A percentile compares a stretch with the other conserved stretches of the same genome.
These are phyloP conservation scores for Mortierella alpina DNA, from an alignment of 192 early-diverging fungal species.

Conservation along the genomic window DNA sequence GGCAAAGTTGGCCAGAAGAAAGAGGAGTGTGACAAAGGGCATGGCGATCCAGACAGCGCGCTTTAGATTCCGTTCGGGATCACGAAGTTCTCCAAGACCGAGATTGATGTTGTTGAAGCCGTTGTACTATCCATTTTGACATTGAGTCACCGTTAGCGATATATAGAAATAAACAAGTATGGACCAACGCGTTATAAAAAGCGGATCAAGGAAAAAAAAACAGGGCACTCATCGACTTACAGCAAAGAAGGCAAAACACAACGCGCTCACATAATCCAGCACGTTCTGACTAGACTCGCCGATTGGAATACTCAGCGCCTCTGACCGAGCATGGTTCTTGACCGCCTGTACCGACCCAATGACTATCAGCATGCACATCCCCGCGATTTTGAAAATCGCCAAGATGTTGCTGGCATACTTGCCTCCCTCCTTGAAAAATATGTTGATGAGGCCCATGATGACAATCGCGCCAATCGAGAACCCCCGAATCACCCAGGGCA, in stretches of 20 bases:
- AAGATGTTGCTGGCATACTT: slow-evolving; percentile 49
- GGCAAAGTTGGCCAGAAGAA: slow-evolving; percentile 53
- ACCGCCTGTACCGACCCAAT: slow-evolving; percentile 43
- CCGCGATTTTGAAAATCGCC: slow-evolving; percentile 45
- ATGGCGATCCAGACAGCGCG: slow-evolving; percentile 47
- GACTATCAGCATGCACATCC: slow-evolving; percentile 46
- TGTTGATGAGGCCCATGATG: slow-evolving; percentile 52
- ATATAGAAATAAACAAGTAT: too few relatives aligned
- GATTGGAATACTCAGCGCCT: slow-evolving; percentile 43
- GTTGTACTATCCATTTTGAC: slow-evolving; percentile 33
- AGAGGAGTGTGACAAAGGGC: slow-evolving; percentile 48
- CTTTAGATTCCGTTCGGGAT: slow-evolving; percentile 49
- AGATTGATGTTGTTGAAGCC: slow-evolving; percentile 60
- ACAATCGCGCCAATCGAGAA: slow-evolving; percentile 39
- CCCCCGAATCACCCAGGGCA: slow-evolving; percentile 24
- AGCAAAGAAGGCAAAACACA: slow-evolving; percentile 54
- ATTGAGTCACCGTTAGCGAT: not conserved
- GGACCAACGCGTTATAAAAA: too few relatives aligned
- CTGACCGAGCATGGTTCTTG: slow-evolving; percentile 42
- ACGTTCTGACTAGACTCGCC: slow-evolving; percentile 36
- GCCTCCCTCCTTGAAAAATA: slow-evolving; percentile 56
- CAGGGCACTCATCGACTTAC: slow-evolving; percentile 7
- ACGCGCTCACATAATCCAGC: slow-evolving; percentile 47
- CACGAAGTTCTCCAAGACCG: slow-evolving; percentile 44
- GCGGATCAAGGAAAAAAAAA: too few relatives aligned